These are phyloP conservation scores for Ananas comosus DNA, from an alignment of 176 grass and related monocot genomes.

Conservation along the genomic window DNA sequence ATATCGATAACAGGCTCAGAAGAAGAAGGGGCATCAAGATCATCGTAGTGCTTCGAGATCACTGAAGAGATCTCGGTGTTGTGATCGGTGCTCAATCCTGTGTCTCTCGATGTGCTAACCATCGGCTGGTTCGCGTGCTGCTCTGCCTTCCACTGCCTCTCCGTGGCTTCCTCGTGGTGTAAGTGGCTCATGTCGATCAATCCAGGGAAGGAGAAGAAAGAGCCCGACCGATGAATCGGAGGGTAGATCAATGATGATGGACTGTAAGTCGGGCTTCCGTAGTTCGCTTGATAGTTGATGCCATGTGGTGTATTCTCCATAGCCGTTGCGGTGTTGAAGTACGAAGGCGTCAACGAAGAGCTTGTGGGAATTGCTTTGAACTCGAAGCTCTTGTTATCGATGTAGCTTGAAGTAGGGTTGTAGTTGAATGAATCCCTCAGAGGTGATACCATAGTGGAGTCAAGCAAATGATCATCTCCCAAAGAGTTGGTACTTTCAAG, in stretches of 20 bases:
- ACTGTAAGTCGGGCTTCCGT: background rate
- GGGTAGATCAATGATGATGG: background rate
- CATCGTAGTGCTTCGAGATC: background rate
- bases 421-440: conserved; percentile 6
- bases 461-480: background rate
- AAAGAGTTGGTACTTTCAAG: conserved; percentile 1
- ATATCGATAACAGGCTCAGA: background rate
- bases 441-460: background rate
- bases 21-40: no score
- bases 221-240: background rate
- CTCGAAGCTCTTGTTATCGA: background rate
- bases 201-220: background rate
- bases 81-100: conserved; percentile 15
- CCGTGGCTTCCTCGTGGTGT: background rate
- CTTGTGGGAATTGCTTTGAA: no score
- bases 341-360: background rate
- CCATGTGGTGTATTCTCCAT: background rate
- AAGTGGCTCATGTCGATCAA: conserved; percentile 1
- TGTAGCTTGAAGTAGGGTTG: background rate
- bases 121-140: conserved; percentile 23
- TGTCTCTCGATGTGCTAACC: conserved; percentile 23
- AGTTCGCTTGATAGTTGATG: background rate
- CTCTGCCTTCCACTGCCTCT: conserved; percentile 13
- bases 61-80: conserved; percentile 22
- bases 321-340: background rate